Evolutionary conservation across 2,329 filamentous ascomycete genomes (phyloP), one percentile per base, ranked within the genome.

Genomic region (Nannizziopsis barbatae): DNA sequence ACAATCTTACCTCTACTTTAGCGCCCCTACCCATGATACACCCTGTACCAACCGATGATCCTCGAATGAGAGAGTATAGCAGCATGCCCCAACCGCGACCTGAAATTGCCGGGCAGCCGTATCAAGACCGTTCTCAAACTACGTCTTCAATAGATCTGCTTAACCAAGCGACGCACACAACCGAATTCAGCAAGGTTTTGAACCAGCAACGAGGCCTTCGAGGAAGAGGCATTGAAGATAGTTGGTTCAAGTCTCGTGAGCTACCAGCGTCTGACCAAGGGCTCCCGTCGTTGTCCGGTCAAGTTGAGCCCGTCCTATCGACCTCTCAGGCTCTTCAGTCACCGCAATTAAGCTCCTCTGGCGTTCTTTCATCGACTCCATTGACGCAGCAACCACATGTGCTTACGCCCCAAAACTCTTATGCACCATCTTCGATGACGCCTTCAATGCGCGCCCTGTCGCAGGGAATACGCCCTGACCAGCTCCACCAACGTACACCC

Each of bases 131-230:
- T 57, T 86, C 83, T 7, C 81, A 89, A 62, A 75, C 86, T 9
- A 85, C 83, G 54, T 79, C 82, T 27, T 75, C 86, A 22, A 74
- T 78, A 41, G 90, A 96, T 58, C 80, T 96, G 47, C 75, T 92
- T 55, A 83, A 84, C 40, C 88, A 95, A 65, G 86, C 88, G 22
- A 80, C 86, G 44, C 86, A 94, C 54, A 84, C 90, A 14, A 86
- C 87, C 50, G 90, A 96, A 57, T 94, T 84, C 70, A 96, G 90
- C 70, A 87, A 92, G 58, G 77, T 78, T 41, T 74, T 96, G 45
- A 87, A 84, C 59, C 78, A 84, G 57, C 84, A 89, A 64, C 83
- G 90, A 50, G 80, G 80, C 35, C 82, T 84, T 66, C 84, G 92
- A 50, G 78, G 75, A 51, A 82, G 89, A 50, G 93, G 87, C 56